phyloP scores from a whole-genome alignment of 169 alveolate genomes.

The Eimeria acervulina region DNA sequence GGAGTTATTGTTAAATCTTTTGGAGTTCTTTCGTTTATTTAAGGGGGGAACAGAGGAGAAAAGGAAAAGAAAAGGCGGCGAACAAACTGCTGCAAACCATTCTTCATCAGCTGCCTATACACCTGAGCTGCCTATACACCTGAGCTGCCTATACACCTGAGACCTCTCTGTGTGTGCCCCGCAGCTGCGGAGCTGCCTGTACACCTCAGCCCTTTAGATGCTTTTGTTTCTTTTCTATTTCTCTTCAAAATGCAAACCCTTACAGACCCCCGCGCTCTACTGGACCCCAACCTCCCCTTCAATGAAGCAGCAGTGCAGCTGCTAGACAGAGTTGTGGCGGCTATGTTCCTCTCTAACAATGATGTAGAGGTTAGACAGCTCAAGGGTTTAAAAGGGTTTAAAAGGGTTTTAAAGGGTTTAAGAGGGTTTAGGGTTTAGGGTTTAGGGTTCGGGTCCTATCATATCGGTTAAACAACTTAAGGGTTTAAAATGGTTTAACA shows the following conservation, averaged over 20 bases:
- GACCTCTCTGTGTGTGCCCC: not conserved
- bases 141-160: not conserved
- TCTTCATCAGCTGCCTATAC: not conserved
- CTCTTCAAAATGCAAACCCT: slow-evolving; percentile 48
- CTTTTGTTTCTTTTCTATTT: not conserved
- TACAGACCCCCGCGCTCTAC: slow-evolving; percentile 89
- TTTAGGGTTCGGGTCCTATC: too few relatives aligned
- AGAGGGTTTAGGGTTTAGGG: slow-evolving; percentile 59
- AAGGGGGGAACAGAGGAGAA: not conserved
- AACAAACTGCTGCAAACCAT: not conserved
- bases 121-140: not conserved
- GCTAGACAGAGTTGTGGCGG: slow-evolving; percentile 93
- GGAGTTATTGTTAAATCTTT: too few relatives aligned
- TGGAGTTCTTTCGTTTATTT: not conserved
- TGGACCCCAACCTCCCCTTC: slow-evolving; percentile 92
- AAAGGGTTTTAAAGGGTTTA: slow-evolving; percentile 50
- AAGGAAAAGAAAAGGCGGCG: not conserved
- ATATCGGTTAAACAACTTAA: too few relatives aligned
- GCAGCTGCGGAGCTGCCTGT: not conserved
- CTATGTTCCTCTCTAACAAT: slow-evolving; percentile 91
- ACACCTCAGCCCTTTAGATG: slow-evolving; percentile 20
- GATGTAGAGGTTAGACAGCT: slow-evolving; percentile 42
- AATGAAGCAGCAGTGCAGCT: slow-evolving; percentile 92
- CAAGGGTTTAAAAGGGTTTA: slow-evolving; percentile 19
- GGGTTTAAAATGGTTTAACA: too few relatives aligned